Base-by-base conservation (phyloP, 129 eudicot species). In the Chrysanthemum lavandulifolium region DNA sequence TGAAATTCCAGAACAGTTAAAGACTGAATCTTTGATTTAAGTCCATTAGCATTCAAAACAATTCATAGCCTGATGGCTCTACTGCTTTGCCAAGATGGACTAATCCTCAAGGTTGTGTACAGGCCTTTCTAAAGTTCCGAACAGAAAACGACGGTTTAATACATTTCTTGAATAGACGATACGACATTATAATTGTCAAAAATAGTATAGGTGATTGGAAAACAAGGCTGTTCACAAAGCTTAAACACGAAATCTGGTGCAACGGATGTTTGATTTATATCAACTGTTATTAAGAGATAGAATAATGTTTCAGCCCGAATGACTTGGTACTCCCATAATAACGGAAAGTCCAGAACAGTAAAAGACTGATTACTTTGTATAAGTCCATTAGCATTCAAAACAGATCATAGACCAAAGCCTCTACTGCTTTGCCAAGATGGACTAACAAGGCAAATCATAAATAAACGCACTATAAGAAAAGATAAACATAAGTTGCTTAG, bases 381-480 rank as follows among this genome's bases (percentile, higher is more conserved):
- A 63, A 69, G 77, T 80, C 80, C 80, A 75, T 76, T 81, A 75
- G 84, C 84, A 75, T 81, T 76, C 84, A 76, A 81, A 80, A 63
- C 84, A 67, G 25, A 25, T 80, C 79, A 80, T 68, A 12, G 72
- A 48, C 76, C 2, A 4, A 79, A 18, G 73, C 50, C 76, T 73
- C 80, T n/a, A 11, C 64, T 43, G 81, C 70, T 81, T 81, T 59
- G 84, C 81, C 84, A 81, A 81, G 84, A 81, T 75, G 78, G 81
- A 81, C 78, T 81, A 8, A 73, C 60, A 33, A 47, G 2, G 6
- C 14, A 4, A 40, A 58, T 21, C 10, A 14, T 4, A 23, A 1
- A 14, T n/a, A 21, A 13, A 65, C 3, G 14, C 65, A 25, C 12
- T 60, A 40, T 40, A 40, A 40, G 10, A 40, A 40, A 40, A 40